phyloP scores from a whole-genome alignment of 495 filamentous ascomycete species.

The Immersiella caudata region DNA sequence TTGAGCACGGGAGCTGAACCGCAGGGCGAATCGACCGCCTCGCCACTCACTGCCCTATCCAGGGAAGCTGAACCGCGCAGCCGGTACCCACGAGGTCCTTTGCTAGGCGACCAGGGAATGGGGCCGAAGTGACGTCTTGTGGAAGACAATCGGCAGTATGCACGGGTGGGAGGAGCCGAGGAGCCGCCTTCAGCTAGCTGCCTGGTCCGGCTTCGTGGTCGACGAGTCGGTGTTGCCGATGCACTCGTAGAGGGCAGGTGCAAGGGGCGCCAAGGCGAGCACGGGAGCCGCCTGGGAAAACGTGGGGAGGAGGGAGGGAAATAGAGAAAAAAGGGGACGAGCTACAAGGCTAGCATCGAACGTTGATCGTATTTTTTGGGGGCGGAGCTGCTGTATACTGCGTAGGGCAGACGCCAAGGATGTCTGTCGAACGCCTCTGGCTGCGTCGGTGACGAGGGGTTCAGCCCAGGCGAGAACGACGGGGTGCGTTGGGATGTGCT shows the following conservation, averaged over 20 bases:
- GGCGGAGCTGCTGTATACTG: neutral
- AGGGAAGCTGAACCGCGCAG: constrained; percentile 11
- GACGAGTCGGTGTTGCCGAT: constrained; percentile 22
- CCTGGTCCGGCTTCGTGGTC: neutral
- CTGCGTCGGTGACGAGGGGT: constrained; percentile 3
- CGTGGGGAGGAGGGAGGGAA: neutral
- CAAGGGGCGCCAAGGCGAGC: constrained; percentile 2
- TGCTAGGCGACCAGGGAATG: neutral
- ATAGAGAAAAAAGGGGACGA: neutral
- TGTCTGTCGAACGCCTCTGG: neutral
- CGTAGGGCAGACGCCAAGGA: constrained; percentile 7
- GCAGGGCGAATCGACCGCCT: constrained; percentile 22
- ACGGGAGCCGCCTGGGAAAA: constrained; percentile 6
- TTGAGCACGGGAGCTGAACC: constrained; percentile 15
- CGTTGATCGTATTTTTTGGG: neutral
- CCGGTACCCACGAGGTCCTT: neutral
- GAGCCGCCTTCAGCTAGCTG: constrained; percentile 6
- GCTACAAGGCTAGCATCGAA: neutral
- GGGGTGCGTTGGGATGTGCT: neutral
- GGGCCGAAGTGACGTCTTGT: constrained; percentile 5
- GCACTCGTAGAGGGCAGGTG: neutral
- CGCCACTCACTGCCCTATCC: constrained; percentile 14
- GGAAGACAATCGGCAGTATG: neutral
- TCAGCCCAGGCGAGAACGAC: constrained; percentile 8
- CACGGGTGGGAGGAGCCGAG: neutral